Percentiles rank a stretch among this genome's conserved stretches.
phyloP scores from a whole-genome alignment of 2,329 filamentous ascomycete genomes.

The Ophiostoma sp. region DNA sequence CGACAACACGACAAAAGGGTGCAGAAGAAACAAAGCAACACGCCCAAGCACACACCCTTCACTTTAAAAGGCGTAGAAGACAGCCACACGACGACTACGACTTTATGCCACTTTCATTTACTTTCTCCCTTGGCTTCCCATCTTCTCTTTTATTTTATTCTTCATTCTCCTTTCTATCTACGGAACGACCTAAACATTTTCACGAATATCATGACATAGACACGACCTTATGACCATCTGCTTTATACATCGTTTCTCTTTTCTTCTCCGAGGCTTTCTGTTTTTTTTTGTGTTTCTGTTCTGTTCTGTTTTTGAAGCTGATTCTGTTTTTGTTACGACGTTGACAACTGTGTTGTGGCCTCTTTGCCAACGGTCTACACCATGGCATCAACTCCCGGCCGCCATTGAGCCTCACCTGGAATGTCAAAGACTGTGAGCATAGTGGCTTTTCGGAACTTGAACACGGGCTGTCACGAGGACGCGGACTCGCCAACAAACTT shows the following conservation, averaged over 20 bases:
- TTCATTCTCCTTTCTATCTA: background rate
- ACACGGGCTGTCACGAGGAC: background rate
- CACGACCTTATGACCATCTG: constrained; percentile 2
- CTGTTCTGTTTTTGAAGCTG: background rate
- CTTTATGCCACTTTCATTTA: background rate
- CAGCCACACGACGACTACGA: too few species aligned
- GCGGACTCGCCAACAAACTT: background rate
- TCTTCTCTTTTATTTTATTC: background rate
- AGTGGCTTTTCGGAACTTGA: background rate
- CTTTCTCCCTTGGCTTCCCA: background rate
- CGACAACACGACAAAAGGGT: background rate
- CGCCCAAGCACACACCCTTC: background rate
- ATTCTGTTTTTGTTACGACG: background rate
- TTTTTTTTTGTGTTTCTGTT: constrained; percentile 12
- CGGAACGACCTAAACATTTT: constrained; percentile 4
- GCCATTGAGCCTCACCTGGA: background rate
- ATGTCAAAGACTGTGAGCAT: background rate
- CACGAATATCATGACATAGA: constrained; percentile 12
- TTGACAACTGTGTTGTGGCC: background rate
- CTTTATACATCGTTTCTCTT: background rate
- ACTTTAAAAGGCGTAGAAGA: too few species aligned
- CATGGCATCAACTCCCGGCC: background rate
- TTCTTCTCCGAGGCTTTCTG: background rate
- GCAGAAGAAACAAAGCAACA: background rate
- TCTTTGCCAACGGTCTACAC: background rate